Conservation (phyloP, 1,284 basidiomycete species). For the Ustilago tritici region DNA sequence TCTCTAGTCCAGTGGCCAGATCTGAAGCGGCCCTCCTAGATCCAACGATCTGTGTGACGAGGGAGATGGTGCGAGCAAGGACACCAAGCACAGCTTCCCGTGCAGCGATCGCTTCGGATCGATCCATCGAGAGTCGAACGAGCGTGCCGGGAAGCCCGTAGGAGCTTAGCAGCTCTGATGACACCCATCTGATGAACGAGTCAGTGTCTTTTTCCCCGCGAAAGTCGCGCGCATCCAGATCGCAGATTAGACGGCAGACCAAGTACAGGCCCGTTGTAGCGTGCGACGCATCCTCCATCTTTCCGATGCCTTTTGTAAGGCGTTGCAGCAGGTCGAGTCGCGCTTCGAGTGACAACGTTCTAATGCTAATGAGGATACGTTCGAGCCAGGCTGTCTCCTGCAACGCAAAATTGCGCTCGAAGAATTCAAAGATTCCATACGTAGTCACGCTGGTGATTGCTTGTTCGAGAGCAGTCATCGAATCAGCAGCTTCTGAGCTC, state of each 20-base stretch:
- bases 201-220: background rate
- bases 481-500: conserved; percentile 1
- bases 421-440: conserved; percentile 13
- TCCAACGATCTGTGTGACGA: conserved; percentile 1
- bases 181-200: conserved; percentile 1
- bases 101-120: background rate
- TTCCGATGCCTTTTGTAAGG: background rate
- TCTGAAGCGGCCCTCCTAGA: background rate
- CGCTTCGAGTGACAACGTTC: background rate
- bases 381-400: background rate
- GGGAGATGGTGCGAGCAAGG: conserved; percentile 17
- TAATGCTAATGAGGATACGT: conserved; percentile 1
- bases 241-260: conserved; percentile 12
- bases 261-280: conserved; percentile 1
- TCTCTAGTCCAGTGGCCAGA: background rate
- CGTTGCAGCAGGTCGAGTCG: conserved; percentile 11
- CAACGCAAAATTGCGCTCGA: background rate
- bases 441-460: conserved; percentile 14
- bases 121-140: background rate
- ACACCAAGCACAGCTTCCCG: conserved; percentile 16
- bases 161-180: background rate
- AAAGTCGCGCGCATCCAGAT: background rate
- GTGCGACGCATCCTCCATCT: background rate
- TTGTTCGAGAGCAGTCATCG: conserved; percentile 1
- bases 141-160: conserved; percentile 8